Conservation (phyloP, 345 rosid species). For the Dipteronia dyeriana region DNA sequence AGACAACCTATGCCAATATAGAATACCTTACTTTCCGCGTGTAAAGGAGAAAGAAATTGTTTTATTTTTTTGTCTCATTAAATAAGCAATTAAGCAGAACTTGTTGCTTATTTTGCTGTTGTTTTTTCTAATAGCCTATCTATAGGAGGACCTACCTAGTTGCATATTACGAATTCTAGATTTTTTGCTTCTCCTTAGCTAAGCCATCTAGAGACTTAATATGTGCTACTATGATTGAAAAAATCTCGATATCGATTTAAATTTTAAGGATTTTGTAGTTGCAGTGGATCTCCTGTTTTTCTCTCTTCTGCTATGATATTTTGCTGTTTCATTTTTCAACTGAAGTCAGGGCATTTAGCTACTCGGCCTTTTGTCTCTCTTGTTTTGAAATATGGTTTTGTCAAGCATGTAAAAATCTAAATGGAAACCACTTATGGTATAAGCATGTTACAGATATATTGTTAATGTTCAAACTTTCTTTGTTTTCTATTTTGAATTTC, state of each 20-base stretch:
- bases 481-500: constrained; percentile 8
- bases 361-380: neutral
- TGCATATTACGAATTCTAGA: neutral
- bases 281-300: neutral
- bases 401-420: neutral
- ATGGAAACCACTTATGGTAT: neutral
- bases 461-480: neutral
- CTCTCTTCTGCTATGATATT: neutral
- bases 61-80: neutral
- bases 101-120: neutral
- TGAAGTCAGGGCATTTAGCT: neutral
- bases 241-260: neutral
- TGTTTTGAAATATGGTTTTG: neutral
- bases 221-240: neutral
- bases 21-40: neutral
- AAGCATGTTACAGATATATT: neutral
- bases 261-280: neutral
- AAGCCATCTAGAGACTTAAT: neutral
- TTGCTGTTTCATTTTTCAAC: neutral
- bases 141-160: neutral
- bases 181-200: neutral
- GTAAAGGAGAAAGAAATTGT: neutral
- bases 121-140: neutral
- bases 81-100: neutral
- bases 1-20: neutral